phyloP scores from a whole-genome alignment of 306 rosid species.

The Gleditsia sinensis region DNA sequence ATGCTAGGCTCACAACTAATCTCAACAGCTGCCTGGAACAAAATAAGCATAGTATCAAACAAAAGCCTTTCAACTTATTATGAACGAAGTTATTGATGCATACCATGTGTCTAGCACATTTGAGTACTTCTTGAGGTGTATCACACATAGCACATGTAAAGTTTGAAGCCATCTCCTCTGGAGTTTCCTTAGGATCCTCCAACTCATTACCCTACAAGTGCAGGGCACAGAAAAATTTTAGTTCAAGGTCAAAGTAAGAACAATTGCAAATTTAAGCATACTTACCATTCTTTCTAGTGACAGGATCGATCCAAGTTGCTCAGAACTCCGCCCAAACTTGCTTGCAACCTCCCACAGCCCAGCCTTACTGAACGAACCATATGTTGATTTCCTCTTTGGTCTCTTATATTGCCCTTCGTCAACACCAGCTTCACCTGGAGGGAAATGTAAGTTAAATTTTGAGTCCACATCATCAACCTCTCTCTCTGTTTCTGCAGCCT shows the following conservation, averaged over 20 bases:
- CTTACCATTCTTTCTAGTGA: conserved; percentile 74
- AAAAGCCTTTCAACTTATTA: conserved; percentile 6
- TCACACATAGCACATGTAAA: conserved; percentile 87
- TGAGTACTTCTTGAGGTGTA: conserved; percentile 89
- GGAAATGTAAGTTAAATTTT: conserved; percentile 95
- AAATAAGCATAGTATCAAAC: conserved; percentile 10
- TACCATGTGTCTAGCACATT: conserved; percentile 98
- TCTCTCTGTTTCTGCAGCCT: conserved; percentile 95
- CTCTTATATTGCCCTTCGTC: conserved; percentile 97
- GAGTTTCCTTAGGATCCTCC: conserved; percentile 97
- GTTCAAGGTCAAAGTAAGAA: conserved; percentile 23
- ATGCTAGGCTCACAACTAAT: conserved; percentile 97
- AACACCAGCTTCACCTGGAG: conserved; percentile 87
- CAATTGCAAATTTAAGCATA: conserved; percentile 33
- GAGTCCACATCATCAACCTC: conserved; percentile 99
- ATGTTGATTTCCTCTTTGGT: conserved; percentile 86
- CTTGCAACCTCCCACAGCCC: conserved; percentile 97
- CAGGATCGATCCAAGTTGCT: conserved; percentile 87
- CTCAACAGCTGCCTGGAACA: conserved; percentile 94
- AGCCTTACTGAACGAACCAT: conserved; percentile 77
- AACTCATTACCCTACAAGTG: conserved; percentile 69
- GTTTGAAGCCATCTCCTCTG: conserved; percentile 95
- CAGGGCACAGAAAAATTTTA: conserved; percentile 21
- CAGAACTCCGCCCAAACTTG: conserved; percentile 94
- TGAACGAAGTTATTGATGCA: conserved; percentile 17